phyloP scores from a whole-genome alignment of 306 rosid genomes.

The Vicia faba region DNA sequence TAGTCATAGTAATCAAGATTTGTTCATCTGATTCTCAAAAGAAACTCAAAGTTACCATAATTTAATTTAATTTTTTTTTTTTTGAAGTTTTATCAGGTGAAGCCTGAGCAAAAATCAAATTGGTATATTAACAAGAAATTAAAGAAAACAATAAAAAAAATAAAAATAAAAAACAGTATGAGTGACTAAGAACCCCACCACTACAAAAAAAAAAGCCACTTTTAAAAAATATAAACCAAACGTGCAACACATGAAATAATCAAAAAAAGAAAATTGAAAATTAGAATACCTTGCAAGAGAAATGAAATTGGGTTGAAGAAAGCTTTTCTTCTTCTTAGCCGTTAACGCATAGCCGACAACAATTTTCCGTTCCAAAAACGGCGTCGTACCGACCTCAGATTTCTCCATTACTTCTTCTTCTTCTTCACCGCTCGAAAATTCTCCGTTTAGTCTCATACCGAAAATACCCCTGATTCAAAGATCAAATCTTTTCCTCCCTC shows the following conservation, averaged over 20 bases:
- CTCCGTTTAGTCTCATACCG: constrained; percentile 46
- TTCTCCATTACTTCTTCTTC: constrained; percentile 32
- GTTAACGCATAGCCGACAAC: constrained; percentile 59
- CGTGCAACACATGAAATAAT: constrained; percentile 16
- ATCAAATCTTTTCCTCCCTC: constrained; percentile 17
- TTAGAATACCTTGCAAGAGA: constrained; percentile 43
- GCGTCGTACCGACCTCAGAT: constrained; percentile 29
- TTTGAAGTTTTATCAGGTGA: no score
- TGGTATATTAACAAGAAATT: no score
- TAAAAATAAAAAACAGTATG: neutral
- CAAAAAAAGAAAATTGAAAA: neutral
- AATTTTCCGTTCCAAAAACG: constrained; percentile 36
- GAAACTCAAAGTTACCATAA: no score
- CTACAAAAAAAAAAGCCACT: constrained; percentile 29
- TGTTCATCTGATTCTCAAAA: neutral
- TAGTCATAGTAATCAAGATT: constrained; percentile 1
- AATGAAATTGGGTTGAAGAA: constrained; percentile 47
- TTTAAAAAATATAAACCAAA: constrained; percentile 11
- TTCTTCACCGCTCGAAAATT: constrained; percentile 38
- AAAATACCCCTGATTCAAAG: constrained; percentile 33
- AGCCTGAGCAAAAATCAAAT: no score
- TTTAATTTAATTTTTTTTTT: no score
- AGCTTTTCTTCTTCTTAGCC: constrained; percentile 53
- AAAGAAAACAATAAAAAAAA: no score
- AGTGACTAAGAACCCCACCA: constrained; percentile 32